These are phyloP conservation scores for Clausena lansium DNA, from an alignment of 345 rosid species.

Conservation along the genomic window DNA sequence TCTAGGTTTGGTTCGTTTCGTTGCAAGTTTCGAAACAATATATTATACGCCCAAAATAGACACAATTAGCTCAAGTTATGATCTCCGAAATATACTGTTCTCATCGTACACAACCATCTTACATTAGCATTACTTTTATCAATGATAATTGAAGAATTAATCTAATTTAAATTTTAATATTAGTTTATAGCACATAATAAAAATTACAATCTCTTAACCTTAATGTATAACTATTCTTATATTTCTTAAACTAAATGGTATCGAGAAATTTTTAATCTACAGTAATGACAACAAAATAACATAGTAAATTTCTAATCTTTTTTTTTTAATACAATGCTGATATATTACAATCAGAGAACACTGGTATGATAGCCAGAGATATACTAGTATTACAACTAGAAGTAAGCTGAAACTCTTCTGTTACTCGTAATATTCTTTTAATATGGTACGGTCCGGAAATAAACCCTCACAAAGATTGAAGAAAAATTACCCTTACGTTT, in stretches of 20 bases:
- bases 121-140: neutral
- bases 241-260: neutral
- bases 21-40: rapidly evolving
- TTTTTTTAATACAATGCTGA: too few relatives aligned
- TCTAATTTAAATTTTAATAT: neutral
- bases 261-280: neutral
- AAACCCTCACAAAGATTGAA: too few relatives aligned
- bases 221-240: neutral
- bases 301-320: neutral
- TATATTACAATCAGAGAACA: too few relatives aligned
- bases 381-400: too few relatives aligned
- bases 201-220: neutral
- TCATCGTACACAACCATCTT: too few relatives aligned
- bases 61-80: rapidly evolving
- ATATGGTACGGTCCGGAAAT: too few relatives aligned
- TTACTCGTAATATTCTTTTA: too few relatives aligned
- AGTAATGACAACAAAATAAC: neutral
- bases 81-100: rapidly evolving
- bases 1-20: rapidly evolving
- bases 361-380: too few relatives aligned
- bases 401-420: too few relatives aligned
- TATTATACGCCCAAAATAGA: rapidly evolving
- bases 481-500: too few relatives aligned
- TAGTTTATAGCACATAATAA: neutral
- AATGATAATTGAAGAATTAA: neutral